A percentile compares a stretch with the other conserved stretches of the same genome.
phyloP scores from a whole-genome alignment of 2,329 filamentous ascomycete species.

The Lomentospora prolificans region DNA sequence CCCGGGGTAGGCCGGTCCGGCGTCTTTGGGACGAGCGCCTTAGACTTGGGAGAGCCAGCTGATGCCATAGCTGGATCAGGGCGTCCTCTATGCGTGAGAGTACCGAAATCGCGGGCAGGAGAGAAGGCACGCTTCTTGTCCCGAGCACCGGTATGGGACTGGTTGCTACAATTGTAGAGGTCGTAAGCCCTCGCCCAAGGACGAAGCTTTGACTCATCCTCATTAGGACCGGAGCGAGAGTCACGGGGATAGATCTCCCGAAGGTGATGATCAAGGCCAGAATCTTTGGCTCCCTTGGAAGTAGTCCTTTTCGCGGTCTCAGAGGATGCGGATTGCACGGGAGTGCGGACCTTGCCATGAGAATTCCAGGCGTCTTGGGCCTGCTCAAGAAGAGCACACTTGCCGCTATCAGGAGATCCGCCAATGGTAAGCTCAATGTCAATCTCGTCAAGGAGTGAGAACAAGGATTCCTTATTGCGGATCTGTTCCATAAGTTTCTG shows the following conservation, averaged over 20 bases:
- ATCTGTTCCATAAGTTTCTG: slow-evolving; percentile 7
- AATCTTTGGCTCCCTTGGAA: too few species aligned
- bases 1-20: too few species aligned
- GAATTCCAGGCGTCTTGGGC: not conserved
- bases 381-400: not conserved
- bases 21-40: too few species aligned
- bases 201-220: too few species aligned
- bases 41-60: not conserved
- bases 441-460: slow-evolving; percentile 2
- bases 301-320: not conserved
- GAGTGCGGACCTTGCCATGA: not conserved
- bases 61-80: not conserved
- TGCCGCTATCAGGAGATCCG: not conserved
- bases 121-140: not conserved
- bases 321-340: not conserved
- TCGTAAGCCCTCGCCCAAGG: too few species aligned
- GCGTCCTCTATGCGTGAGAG: not conserved
- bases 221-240: too few species aligned
- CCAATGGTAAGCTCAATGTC: not conserved
- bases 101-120: not conserved
- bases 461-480: slow-evolving; percentile 1
- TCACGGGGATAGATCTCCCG: too few species aligned
- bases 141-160: not conserved
- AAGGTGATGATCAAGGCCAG: too few species aligned
- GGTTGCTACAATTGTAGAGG: too few species aligned